These are phyloP conservation scores for Boletellus emodensis DNA, from an alignment of 768 basidiomycete species.

Conservation along the genomic window DNA sequence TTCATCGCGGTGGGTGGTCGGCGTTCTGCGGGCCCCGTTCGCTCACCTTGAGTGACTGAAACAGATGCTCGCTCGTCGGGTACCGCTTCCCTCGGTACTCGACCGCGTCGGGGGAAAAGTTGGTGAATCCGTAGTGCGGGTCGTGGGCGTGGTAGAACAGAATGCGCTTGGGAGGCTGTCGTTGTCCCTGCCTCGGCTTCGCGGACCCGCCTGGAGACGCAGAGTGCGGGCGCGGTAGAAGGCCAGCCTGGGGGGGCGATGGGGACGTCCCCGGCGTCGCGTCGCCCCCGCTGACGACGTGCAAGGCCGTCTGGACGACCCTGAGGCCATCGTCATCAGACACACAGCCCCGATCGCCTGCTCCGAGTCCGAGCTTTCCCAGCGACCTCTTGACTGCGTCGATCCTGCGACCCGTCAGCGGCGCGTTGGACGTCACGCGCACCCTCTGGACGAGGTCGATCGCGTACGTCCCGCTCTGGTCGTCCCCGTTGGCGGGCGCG, in stretches of 20 bases:
- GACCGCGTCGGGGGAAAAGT: conserved; percentile 42
- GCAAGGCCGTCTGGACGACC: conserved; percentile 24
- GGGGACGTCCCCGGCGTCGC: conserved; percentile 6
- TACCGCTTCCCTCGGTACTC: conserved; percentile 37
- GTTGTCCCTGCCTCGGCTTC: conserved; percentile 9
- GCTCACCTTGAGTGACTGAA: conserved; percentile 42
- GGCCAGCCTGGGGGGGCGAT: not conserved
- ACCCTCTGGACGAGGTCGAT: conserved; percentile 31
- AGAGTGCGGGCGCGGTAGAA: conserved; percentile 19
- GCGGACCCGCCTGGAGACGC: conserved; percentile 14
- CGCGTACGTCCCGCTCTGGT: conserved; percentile 19
- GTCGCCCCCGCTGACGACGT: conserved; percentile 18
- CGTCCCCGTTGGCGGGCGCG: not conserved
- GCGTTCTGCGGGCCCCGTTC: conserved; percentile 3
- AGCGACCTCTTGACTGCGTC: conserved; percentile 30
- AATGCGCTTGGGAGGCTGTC: conserved; percentile 23
- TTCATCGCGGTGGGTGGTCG: not conserved
- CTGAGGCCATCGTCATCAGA: conserved; percentile 30
- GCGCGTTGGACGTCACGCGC: conserved; percentile 27
- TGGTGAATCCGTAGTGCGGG: conserved; percentile 40
- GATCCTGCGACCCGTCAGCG: conserved; percentile 24
- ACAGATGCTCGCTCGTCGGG: conserved; percentile 46
- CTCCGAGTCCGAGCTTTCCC: conserved; percentile 18
- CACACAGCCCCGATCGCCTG: conserved; percentile 27
- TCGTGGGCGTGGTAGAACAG: conserved; percentile 31